Conservation (phyloP, 78 protist species). For the Dictyostelium brefeldianum region DNA sequence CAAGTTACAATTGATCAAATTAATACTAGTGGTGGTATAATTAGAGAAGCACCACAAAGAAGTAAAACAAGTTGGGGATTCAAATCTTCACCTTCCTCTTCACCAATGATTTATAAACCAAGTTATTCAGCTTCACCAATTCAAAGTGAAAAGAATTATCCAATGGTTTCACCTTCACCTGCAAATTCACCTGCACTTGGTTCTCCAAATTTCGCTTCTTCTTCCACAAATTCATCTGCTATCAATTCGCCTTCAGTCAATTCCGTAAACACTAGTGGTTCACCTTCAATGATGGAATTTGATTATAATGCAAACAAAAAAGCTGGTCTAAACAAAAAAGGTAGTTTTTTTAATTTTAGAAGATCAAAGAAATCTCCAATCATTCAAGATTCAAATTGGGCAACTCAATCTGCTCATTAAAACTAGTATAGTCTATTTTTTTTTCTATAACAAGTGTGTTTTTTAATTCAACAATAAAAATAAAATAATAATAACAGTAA, state of each 20-base stretch:
- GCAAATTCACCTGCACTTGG: background rate
- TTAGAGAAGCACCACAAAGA: slow-evolving; percentile 36
- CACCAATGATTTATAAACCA: slow-evolving; percentile 18
- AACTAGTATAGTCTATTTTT: no score
- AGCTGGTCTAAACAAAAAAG: slow-evolving; percentile 5
- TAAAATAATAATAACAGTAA: no score
- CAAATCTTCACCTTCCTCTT: slow-evolving; percentile 34
- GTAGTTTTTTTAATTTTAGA: slow-evolving; percentile 12
- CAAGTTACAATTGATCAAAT: slow-evolving; percentile 9
- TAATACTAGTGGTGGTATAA: no score
- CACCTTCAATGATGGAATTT: slow-evolving; percentile 27
- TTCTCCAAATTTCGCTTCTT: slow-evolving; percentile 35
- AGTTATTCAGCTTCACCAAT: background rate
- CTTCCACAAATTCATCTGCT: slow-evolving; percentile 6
- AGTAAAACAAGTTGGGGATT: slow-evolving; percentile 62
- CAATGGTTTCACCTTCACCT: slow-evolving; percentile 17
- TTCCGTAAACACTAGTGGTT: background rate
- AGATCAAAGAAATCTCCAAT: slow-evolving; percentile 23
- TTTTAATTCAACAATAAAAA: no score
- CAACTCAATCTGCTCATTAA: slow-evolving; percentile 37
- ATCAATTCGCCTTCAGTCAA: background rate
- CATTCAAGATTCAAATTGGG: slow-evolving; percentile 24
- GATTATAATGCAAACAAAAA: slow-evolving; percentile 12
- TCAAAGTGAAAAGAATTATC: background rate
- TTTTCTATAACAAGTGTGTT: no score